These are phyloP conservation scores for Garcia nutans DNA, from an alignment of 345 rosid genomes.

Conservation along the genomic window DNA sequence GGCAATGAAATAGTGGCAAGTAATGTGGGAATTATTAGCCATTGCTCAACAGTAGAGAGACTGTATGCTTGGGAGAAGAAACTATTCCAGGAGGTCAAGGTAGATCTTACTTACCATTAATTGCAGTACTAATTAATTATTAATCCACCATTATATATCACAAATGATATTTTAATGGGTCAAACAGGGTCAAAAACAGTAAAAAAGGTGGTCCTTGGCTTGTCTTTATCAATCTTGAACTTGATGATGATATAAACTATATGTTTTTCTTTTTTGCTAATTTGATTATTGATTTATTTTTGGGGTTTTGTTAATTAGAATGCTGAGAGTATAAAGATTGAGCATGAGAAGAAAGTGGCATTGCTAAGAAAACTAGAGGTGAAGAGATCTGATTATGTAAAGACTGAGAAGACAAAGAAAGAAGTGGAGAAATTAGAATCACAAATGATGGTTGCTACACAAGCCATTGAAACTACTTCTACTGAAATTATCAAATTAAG, in stretches of 20 bases:
- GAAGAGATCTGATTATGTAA: slow-evolving; percentile 78
- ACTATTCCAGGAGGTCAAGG: slow-evolving; percentile 90
- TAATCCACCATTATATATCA: neutral
- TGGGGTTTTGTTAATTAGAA: slow-evolving; percentile 30
- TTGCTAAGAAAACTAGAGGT: slow-evolving; percentile 78
- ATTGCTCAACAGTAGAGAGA: slow-evolving; percentile 81
- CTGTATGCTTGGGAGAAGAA: slow-evolving; percentile 97
- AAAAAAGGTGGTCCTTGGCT: neutral
- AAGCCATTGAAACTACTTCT: slow-evolving; percentile 77
- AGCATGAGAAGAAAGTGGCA: slow-evolving; percentile 79
- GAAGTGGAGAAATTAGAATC: slow-evolving; percentile 87
- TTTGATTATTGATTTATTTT: neutral
- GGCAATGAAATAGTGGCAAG: slow-evolving; percentile 28
- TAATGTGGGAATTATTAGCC: slow-evolving; percentile 40
- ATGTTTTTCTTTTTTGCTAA: neutral
- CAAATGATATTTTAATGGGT: neutral
- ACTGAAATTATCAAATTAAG: slow-evolving; percentile 78
- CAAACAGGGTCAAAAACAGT: neutral
- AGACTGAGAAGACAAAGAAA: slow-evolving; percentile 76
- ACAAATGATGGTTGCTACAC: slow-evolving; percentile 74
- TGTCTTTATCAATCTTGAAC: neutral
- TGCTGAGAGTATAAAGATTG: slow-evolving; percentile 64
- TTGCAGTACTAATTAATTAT: neutral
- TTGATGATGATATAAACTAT: neutral
- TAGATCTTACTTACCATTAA: slow-evolving; percentile 6